These are phyloP conservation scores for Myriosclerotinia duriaeana DNA, from an alignment of 2,329 filamentous ascomycete genomes.

Conservation along the genomic window DNA sequence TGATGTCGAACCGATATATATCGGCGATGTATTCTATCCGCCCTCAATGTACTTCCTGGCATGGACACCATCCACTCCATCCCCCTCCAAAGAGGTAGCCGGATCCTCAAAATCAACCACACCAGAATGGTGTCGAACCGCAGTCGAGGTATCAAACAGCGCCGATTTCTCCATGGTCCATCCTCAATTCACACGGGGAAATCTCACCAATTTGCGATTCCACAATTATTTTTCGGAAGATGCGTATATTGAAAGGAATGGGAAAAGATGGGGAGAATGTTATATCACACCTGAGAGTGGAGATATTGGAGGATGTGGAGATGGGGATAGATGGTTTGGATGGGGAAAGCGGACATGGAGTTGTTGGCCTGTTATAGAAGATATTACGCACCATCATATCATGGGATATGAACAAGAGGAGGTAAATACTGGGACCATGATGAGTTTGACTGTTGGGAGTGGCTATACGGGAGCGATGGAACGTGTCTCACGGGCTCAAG, in stretches of 20 bases:
- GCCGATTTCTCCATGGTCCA: constrained; percentile 27
- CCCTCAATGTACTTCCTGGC: constrained; percentile 37
- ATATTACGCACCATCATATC: background rate
- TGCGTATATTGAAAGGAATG: constrained; percentile 34
- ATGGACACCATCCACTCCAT: constrained; percentile 29
- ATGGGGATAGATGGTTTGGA: constrained; percentile 32
- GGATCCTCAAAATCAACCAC: background rate
- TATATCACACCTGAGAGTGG: constrained; percentile 34
- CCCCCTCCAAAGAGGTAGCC: constrained; percentile 1
- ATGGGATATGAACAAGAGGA: background rate
- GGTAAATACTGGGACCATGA: background rate
- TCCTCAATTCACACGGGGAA: constrained; percentile 24
- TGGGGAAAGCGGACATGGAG: constrained; percentile 34
- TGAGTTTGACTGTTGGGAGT: constrained; percentile 12
- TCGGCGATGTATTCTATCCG: constrained; percentile 37
- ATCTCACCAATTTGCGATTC: constrained; percentile 30
- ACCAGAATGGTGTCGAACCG: constrained; percentile 35
- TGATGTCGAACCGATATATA: constrained; percentile 34
- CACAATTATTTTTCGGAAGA: constrained; percentile 33
- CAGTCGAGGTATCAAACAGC: constrained; percentile 28
- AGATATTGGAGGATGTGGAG: constrained; percentile 31
- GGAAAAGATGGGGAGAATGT: constrained; percentile 34
- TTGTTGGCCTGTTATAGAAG: constrained; percentile 28
- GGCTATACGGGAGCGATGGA: constrained; percentile 9
- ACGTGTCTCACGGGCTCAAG: background rate